Percentiles rank a stretch among this genome's conserved stretches.
Evolutionary conservation across 2,329 filamentous ascomycete genomes (phyloP).

Genomic region (Zymoseptoria ardabiliae): DNA sequence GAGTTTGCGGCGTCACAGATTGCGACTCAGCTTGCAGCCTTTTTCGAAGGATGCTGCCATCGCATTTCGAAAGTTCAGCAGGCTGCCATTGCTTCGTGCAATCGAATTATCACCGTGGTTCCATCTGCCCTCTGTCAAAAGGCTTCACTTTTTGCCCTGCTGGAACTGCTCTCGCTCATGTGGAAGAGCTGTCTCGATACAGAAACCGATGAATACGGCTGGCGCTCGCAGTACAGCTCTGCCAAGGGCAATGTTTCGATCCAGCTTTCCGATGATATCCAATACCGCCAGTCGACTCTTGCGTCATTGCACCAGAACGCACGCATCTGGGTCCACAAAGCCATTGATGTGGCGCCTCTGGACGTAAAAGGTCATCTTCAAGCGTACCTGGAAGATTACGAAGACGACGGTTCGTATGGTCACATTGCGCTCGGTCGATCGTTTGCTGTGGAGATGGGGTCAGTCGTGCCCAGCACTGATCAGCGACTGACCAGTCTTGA

Average conservation of each 20-base stretch:
- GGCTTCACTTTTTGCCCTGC: slow-evolving; percentile 80
- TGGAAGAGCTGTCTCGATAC: slow-evolving; percentile 91
- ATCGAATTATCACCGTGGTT: slow-evolving; percentile 74
- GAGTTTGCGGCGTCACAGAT: slow-evolving; percentile 85
- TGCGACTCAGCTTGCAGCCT: slow-evolving; percentile 75
- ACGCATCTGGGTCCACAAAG: slow-evolving; percentile 69
- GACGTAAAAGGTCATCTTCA: slow-evolving; percentile 93
- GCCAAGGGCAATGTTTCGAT: slow-evolving; percentile 69
- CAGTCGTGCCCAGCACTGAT: slow-evolving; percentile 75
- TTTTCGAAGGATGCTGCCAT: slow-evolving; percentile 88
- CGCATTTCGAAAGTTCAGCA: slow-evolving; percentile 86
- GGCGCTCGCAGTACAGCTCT: slow-evolving; percentile 73
- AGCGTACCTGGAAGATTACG: slow-evolving; percentile 91
- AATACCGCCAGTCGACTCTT: slow-evolving; percentile 71
- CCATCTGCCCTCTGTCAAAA: slow-evolving; percentile 88
- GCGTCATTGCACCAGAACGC: slow-evolving; percentile 70
- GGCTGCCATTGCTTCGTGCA: slow-evolving; percentile 73
- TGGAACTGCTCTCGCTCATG: slow-evolving; percentile 89
- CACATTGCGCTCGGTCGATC: slow-evolving; percentile 89
- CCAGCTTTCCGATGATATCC: slow-evolving; percentile 89
- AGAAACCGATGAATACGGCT: slow-evolving; percentile 89
- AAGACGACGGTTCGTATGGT: slow-evolving; percentile 83
- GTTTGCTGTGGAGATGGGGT: slow-evolving; percentile 88
- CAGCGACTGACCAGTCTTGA: slow-evolving; percentile 79
- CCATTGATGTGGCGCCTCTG: slow-evolving; percentile 77